Base-by-base conservation (phyloP, 139 green algal genomes). In the Marvania coccoides region DNA sequence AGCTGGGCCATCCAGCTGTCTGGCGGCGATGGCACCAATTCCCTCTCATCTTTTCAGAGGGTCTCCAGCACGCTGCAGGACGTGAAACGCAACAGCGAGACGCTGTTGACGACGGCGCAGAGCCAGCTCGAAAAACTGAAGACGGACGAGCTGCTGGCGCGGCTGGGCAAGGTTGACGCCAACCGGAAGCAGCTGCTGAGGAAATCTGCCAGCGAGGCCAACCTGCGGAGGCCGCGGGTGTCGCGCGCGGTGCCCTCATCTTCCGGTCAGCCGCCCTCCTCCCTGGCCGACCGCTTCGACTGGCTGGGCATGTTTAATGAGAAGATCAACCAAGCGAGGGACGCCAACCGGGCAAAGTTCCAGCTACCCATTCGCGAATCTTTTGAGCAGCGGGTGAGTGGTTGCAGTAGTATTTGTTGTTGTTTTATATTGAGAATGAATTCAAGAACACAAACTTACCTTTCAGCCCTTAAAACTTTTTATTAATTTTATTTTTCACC, bases 1-100 rank as follows among this genome's bases (percentile, higher is more conserved):
- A 46, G 38, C 38, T 13, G 38, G 38, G 38, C 38, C 38, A n/a
- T 13, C 38, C 12, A 46, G 10, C 51, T 59, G 24, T 24, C 51
- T 1, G 37, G 37, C 9, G 19, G 9, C 23, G 9, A 39, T 8
- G n/a, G 15, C 51, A 35, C 14, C 26, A 28, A 59, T 9, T 39
- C 35, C 6, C 28, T 64, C 8, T 38, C 30, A 12, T 39, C 65
- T 8, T 31, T 71, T 1, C 5, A 39, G 2, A 23, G 64, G 7
- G 71, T 73, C 7, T 73, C 64, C 2, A 65, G 5, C 19, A 72
- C 65, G 12, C 28, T 78, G 1, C 10, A 69, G 24, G 71, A 69
- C 8, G 64, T 78, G 33, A 69, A 59, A 23, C 15, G 29, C 8
- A 78, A 73, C 38, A 28, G 56, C 2, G 15, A 69, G 37, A 30